Base-by-base conservation (phyloP, 1,284 basidiomycete species). In the Cryptococcus maquisensis region DNA sequence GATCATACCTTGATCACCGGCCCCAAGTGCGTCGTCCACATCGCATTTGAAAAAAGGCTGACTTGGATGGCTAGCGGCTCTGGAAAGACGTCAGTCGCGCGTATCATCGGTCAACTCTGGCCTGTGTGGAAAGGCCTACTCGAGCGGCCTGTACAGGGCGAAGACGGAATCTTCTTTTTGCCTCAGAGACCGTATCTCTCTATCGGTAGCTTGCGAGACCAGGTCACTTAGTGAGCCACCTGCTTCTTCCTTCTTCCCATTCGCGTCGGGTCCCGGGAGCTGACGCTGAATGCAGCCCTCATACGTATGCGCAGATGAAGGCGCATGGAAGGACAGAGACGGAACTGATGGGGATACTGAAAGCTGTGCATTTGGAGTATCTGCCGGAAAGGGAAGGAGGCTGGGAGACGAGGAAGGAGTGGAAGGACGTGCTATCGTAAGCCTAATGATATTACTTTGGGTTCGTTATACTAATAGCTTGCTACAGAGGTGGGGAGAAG, bases 1-100 rank as follows among this genome's bases (percentile, higher is more conserved):
- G 88, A 96, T 73, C 94, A 97, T 71, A 79, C 95, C 4, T 87
- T 97, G 82, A 91, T 98, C 67, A 95, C 91, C 0, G 94, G 94
- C 1, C 87, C 88, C 16, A 76, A 76, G 76, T 78, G 39, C 59
- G 74, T 64, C n/a, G 10, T 39, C 45, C 2, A 20, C 9, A 41
- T 26, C 51, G 61, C 13, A 24, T 38, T 1, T 44, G 20, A 23
- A 23, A 46, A n/a, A 37, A 6, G n/a, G 28, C 49, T 56, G 40
- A 57, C 47, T 26, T 32, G 3, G 16, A 16, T 46, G 12, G 5
- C 36, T 53, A 92, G 91, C 62, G 90, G 90, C 0, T 90, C 95
- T 1, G 95, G 95, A 0, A 98, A 98, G 79, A 95, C 92, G 0
- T 86, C 90, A 5, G 84, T 98, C 32, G 92, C 93, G 1, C 82